Percentiles rank a stretch among this genome's conserved stretches.
Evolutionary conservation across 2,329 filamentous ascomycete species (phyloP).

Genomic region (Emmonsia crescens): DNA sequence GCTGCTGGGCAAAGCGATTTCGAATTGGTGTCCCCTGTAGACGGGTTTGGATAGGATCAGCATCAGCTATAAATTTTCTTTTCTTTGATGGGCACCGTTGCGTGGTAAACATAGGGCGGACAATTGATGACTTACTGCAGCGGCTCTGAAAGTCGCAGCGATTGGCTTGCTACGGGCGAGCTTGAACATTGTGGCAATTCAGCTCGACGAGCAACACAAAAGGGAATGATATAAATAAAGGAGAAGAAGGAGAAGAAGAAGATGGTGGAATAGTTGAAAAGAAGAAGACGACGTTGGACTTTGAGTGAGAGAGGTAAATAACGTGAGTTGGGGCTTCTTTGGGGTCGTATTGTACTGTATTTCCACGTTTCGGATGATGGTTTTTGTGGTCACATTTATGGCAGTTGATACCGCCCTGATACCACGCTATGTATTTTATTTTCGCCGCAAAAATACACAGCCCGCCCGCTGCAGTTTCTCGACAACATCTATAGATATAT

Average conservation of each 20-base stretch:
- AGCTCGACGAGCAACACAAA: slow-evolving; percentile 1
- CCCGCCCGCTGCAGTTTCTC: background rate
- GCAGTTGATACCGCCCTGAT: background rate
- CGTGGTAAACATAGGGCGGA: slow-evolving; percentile 12
- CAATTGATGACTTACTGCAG: slow-evolving; percentile 50
- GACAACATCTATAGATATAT: background rate
- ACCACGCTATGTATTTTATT: slow-evolving; percentile 1
- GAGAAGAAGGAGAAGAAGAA: background rate
- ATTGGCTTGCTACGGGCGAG: slow-evolving; percentile 71
- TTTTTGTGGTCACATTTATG: background rate
- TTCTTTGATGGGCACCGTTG: slow-evolving; percentile 28
- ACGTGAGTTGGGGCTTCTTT: background rate
- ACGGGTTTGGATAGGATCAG: slow-evolving; percentile 5
- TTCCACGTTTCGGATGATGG: background rate
- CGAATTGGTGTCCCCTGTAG: slow-evolving; percentile 46
- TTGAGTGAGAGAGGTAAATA: too few relatives aligned
- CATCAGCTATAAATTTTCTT: background rate
- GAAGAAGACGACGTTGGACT: too few relatives aligned
- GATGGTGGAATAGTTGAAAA: background rate
- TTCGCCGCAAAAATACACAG: background rate
- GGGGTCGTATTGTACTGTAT: background rate
- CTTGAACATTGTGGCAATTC: slow-evolving; percentile 63
- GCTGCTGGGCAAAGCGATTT: slow-evolving; percentile 53
- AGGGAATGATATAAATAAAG: background rate
- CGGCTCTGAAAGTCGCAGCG: slow-evolving; percentile 66